These are phyloP conservation scores for Ophiocordyceps camponoti-rufipedis DNA, from an alignment of 2,329 filamentous ascomycete genomes.

Conservation along the genomic window DNA sequence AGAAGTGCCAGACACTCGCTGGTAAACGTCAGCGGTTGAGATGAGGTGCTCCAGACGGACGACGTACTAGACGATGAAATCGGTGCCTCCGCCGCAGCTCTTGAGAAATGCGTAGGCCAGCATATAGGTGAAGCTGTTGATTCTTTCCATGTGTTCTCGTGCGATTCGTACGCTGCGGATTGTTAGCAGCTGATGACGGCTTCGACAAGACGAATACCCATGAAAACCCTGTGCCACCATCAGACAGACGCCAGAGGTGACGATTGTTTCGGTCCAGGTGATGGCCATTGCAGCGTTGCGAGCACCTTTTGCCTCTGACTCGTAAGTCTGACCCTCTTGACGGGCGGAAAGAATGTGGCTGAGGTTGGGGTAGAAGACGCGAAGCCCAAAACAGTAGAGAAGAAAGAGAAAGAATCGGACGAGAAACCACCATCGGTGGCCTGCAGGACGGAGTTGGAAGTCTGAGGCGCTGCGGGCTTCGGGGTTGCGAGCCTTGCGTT, in stretches of 20 bases:
- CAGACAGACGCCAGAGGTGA: conserved; percentile 3
- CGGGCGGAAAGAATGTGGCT: neutral
- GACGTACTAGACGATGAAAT: conserved; percentile 8
- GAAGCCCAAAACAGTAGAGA: conserved; percentile 3
- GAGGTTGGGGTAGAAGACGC: conserved; percentile 2
- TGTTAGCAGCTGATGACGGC: neutral
- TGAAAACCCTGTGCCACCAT: conserved; percentile 7
- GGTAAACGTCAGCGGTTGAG: conserved; percentile 1
- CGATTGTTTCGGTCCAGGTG: conserved; percentile 3
- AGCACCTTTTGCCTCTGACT: too few species aligned
- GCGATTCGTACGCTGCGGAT: conserved; percentile 4
- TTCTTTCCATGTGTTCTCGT: conserved; percentile 8
- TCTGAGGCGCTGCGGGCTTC: conserved; percentile 3
- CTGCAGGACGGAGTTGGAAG: conserved; percentile 3
- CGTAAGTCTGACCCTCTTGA: too few species aligned
- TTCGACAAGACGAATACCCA: conserved; percentile 3
- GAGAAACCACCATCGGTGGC: neutral
- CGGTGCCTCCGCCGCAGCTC: neutral
- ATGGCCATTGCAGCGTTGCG: neutral
- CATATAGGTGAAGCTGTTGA: conserved; percentile 4
- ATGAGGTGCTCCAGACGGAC: neutral
- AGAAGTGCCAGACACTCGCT: conserved; percentile 11
- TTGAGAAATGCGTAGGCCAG: conserved; percentile 9
- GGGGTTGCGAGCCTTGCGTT: conserved; percentile 7
- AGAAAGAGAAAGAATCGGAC: conserved; percentile 2